phyloP scores from a whole-genome alignment of 2,329 filamentous ascomycete genomes.

The Trichoderma sp. region DNA sequence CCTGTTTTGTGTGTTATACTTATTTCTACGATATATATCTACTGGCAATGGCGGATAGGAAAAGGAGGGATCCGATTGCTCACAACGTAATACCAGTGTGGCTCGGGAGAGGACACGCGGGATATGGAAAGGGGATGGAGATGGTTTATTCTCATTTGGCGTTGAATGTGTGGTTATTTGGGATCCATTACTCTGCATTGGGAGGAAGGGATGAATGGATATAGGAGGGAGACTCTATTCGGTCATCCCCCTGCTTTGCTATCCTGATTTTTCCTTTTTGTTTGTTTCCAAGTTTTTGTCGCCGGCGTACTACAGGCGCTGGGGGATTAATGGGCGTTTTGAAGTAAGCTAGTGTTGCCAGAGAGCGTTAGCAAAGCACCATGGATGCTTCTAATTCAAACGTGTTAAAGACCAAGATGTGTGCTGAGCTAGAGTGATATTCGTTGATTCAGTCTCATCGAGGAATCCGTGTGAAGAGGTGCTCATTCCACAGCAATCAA shows the following conservation, averaged over 20 bases:
- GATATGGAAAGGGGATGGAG: constrained; percentile 17
- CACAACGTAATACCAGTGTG: constrained; percentile 1
- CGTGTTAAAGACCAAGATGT: not conserved
- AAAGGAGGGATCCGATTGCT: constrained; percentile 18
- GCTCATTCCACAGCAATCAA: too few relatives aligned
- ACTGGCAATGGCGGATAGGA: constrained; percentile 15
- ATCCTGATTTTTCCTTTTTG: not conserved
- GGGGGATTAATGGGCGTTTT: constrained; percentile 13
- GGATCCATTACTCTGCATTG: constrained; percentile 13
- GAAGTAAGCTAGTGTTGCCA: constrained; percentile 14
- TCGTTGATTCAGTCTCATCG: too few relatives aligned
- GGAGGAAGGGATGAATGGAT: constrained; percentile 25
- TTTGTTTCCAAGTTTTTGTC: not conserved
- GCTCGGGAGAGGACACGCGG: constrained; percentile 1
- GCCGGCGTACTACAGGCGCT: constrained; percentile 5
- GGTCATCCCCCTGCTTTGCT: not conserved
- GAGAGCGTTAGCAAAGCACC: constrained; percentile 9
- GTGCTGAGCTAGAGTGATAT: not conserved
- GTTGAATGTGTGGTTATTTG: constrained; percentile 20
- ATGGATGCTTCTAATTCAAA: constrained; percentile 7
- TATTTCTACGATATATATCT: constrained; percentile 26
- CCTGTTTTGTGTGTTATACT: constrained; percentile 15
- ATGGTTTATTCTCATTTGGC: constrained; percentile 22
- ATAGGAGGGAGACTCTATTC: not conserved
- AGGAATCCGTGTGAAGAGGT: too few relatives aligned